phyloP scores from a whole-genome alignment of 2,329 filamentous ascomycete genomes.

The Penicillium fuscoglaucum region DNA sequence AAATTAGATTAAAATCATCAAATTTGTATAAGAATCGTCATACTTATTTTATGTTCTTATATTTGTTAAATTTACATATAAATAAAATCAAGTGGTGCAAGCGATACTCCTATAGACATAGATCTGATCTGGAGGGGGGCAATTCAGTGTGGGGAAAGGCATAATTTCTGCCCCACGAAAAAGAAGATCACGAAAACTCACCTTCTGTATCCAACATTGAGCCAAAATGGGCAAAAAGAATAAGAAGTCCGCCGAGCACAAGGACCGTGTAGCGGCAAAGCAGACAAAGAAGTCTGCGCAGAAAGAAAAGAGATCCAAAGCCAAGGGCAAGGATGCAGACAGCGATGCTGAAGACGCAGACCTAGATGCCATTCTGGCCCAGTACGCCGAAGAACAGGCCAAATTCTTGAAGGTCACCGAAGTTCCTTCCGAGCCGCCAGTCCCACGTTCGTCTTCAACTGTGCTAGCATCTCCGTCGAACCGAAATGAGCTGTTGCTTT shows the following conservation, averaged over 20 bases:
- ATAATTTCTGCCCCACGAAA: conserved; percentile 27
- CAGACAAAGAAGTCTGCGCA: conserved; percentile 77
- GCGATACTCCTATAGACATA: not conserved
- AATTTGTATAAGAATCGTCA: not conserved
- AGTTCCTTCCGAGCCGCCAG: conserved; percentile 68
- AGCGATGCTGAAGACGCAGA: conserved; percentile 92
- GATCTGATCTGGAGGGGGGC: conserved; percentile 5
- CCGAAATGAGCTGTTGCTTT: conserved; percentile 83
- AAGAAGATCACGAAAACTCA: conserved; percentile 11
- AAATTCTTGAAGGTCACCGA: conserved; percentile 94
- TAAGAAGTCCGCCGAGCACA: conserved; percentile 59
- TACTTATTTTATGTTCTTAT: not conserved
- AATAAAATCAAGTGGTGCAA: not conserved
- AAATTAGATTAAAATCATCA: not conserved
- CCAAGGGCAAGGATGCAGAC: conserved; percentile 66
- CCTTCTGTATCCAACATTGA: conserved; percentile 5
- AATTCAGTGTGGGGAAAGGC: conserved; percentile 23
- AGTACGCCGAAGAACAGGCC: conserved; percentile 90
- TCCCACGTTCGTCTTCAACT: conserved; percentile 74
- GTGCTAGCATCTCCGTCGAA: conserved; percentile 83
- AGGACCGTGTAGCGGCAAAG: conserved; percentile 64
- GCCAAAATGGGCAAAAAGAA: conserved; percentile 54
- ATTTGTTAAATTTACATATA: not conserved
- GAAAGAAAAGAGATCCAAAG: conserved; percentile 77
- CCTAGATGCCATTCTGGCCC: conserved; percentile 86